Evolutionary conservation across 148 eudicot species (phyloP).

Genomic region (Diospyros lotus): DNA sequence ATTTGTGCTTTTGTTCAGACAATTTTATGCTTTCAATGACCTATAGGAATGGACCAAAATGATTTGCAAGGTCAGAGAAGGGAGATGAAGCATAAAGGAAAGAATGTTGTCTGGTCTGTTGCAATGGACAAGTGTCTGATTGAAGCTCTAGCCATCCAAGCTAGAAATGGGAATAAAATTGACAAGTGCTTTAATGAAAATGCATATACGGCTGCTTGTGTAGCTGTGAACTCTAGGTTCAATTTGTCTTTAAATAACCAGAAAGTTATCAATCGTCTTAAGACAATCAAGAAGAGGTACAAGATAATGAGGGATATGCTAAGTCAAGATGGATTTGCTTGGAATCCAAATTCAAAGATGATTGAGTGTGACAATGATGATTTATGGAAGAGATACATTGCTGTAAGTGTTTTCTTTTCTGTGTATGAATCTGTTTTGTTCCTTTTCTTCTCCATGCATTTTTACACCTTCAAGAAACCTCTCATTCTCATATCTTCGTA

Average conservation of each 20-base stretch:
- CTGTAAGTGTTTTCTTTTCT: neutral
- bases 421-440: neutral
- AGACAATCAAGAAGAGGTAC: slow-evolving; percentile 21
- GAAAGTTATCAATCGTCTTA: slow-evolving; percentile 17
- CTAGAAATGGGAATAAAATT: slow-evolving; percentile 20
- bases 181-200: slow-evolving; percentile 22
- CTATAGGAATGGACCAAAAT: slow-evolving; percentile 8
- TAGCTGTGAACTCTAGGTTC: slow-evolving; percentile 17
- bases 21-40: neutral
- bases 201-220: slow-evolving; percentile 16
- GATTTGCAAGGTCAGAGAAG: slow-evolving; percentile 14
- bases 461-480: neutral
- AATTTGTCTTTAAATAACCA: slow-evolving; percentile 19
- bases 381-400: slow-evolving; percentile 19
- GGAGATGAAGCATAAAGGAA: slow-evolving; percentile 20
- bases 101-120: slow-evolving; percentile 19
- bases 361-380: slow-evolving; percentile 15
- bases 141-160: slow-evolving; percentile 17
- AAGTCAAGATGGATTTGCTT: slow-evolving; percentile 16
- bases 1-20: neutral
- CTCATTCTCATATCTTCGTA: neutral
- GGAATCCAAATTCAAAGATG: slow-evolving; percentile 19
- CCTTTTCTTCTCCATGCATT: neutral
- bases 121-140: slow-evolving; percentile 21
- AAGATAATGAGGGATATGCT: slow-evolving; percentile 20